Evolutionary conservation across 805 yeast genomes (phyloP).

Genomic region (Metschnikowia colocasiae): DNA sequence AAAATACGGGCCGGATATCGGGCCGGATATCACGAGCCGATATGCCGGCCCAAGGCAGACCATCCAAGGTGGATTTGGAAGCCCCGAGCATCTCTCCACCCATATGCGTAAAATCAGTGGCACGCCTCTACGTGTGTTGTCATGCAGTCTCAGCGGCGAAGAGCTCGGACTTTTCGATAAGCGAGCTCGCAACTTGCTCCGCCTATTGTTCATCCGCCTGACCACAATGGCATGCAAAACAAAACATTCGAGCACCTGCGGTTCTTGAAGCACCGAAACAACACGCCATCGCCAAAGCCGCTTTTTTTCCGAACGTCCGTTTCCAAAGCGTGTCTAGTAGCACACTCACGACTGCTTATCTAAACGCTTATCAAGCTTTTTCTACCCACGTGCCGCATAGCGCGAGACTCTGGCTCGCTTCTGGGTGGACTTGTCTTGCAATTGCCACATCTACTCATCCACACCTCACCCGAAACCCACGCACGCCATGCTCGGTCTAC

Average conservation of each 20-base stretch:
- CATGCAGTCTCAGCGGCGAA: not conserved
- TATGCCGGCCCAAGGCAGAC: too few relatives aligned
- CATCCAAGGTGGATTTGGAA: too few relatives aligned
- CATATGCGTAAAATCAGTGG: not conserved
- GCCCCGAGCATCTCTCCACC: not conserved
- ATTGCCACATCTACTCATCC: constrained; percentile 1
- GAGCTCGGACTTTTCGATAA: not conserved
- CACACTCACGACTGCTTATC: not conserved
- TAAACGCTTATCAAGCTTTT: constrained; percentile 2
- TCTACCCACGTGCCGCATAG: constrained; percentile 4
- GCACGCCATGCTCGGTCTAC: constrained; percentile 7
- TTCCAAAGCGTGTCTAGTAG: not conserved
- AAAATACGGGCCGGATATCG: too few relatives aligned
- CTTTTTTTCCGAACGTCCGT: not conserved
- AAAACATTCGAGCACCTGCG: not conserved
- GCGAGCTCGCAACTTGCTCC: not conserved
- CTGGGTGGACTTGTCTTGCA: not conserved
- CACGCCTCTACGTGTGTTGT: not conserved
- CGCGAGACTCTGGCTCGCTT: constrained; percentile 1
- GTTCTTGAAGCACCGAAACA: too few relatives aligned
- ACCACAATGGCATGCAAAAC: not conserved
- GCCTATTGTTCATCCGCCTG: not conserved
- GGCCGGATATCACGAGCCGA: too few relatives aligned
- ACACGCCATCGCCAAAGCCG: too few relatives aligned
- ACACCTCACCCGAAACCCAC: not conserved